phyloP scores from a whole-genome alignment of 768 basidiomycete species.

The Boletus coccyginus region DNA sequence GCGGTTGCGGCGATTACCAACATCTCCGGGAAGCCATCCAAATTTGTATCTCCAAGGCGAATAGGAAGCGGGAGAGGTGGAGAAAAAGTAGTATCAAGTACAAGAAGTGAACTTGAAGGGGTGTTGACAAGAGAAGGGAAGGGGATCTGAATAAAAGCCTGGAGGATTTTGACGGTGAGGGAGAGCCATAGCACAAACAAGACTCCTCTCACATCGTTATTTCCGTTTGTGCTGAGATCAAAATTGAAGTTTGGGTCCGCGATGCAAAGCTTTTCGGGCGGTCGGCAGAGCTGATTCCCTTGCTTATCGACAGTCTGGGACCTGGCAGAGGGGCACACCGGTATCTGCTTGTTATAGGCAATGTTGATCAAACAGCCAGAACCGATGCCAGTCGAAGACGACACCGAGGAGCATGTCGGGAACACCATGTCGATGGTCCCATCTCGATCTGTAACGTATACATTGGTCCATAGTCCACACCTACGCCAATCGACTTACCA shows the following conservation, averaged over 20 bases:
- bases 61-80: conserved; percentile 75
- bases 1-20: conserved; percentile 52
- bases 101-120: conserved; percentile 55
- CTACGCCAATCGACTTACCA: conserved; percentile 44
- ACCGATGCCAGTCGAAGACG: conserved; percentile 67
- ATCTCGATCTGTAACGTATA: conserved; percentile 67
- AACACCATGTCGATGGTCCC: conserved; percentile 97
- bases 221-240: conserved; percentile 49
- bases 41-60: conserved; percentile 83
- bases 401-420: conserved; percentile 75
- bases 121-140: conserved; percentile 56
- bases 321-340: conserved; percentile 65
- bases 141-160: conserved; percentile 70
- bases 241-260: conserved; percentile 81
- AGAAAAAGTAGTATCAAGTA: conserved; percentile 60
- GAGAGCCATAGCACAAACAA: neutral
- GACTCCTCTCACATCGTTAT: conserved; percentile 47
- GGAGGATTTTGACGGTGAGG: neutral
- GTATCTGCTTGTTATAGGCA: conserved; percentile 89
- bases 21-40: conserved; percentile 94
- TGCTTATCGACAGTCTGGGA: conserved; percentile 45
- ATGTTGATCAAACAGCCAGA: conserved; percentile 81
- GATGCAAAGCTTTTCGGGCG: conserved; percentile 76
- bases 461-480: neutral
- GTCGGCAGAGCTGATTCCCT: conserved; percentile 61